Evolutionary conservation across 2,329 filamentous ascomycete genomes (phyloP), one percentile per base, ranked within the genome.

Genomic region (Clonostachys rhizophaga): DNA sequence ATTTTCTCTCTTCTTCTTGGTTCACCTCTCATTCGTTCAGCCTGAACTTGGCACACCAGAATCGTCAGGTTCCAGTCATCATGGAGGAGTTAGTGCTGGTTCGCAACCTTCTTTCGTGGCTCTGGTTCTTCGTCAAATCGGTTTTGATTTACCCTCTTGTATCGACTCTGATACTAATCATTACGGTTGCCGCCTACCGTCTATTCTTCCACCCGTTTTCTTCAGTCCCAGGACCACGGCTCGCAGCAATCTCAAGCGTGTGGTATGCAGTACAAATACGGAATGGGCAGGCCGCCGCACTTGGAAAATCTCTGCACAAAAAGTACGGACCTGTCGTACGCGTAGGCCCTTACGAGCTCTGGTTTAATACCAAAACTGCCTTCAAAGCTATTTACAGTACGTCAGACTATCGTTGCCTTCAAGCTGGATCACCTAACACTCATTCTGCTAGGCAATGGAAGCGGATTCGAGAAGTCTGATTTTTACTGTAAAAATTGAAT

Each of bases 291-390:
- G 65, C 73, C 55, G 60, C 64, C 5, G 52, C 59, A 8, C 45
- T 80, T 4, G 72, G 68, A 2, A 67, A 62, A 54, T 63, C 59
- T 0, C 51, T 80, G n/a, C 76, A 79, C 47, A 49, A 53, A 0
- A 57, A 49, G 11, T 79, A 79, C 49, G 78, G 78, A 0, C 67
- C 72, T 0, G 61, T 68, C 3, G 78, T 81, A n/a, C 67, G 78
- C 1, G 69, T 81, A 8, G 73, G 73, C 0, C 77, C 78, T 0
- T 68, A 77, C 34, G 76, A 80, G 54, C 65, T 81, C 6, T 79
- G 76, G 71, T 72, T 79, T 30, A 61, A 72, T 48, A 74, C 68
- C 4, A 64, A 57, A 18, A 72, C 76, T 43, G 76, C 70, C 0
- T 76, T 72, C 49, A 67, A 67, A 47, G 53, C 61, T 2, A 74